phyloP scores from a whole-genome alignment of 257 asterid genomes.

The Marsdenia floribunda region DNA sequence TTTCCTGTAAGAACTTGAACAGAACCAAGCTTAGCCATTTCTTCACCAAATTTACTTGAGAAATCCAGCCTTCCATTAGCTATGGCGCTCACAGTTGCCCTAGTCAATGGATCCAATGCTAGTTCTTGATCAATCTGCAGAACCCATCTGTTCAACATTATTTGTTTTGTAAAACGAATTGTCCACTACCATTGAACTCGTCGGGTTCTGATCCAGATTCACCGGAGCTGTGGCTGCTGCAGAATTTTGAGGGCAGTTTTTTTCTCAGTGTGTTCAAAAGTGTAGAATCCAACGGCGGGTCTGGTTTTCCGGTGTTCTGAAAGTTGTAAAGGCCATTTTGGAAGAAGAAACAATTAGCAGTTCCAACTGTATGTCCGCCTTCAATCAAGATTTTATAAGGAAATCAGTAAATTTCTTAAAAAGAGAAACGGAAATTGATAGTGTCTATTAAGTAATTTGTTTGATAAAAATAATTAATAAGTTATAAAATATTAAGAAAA shows the following conservation, averaged over 20 bases:
- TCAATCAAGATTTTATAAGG: neutral
- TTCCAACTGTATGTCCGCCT: conserved; percentile 66
- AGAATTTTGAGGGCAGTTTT: conserved; percentile 31
- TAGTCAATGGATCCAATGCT: conserved; percentile 23
- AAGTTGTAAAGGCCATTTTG: conserved; percentile 46
- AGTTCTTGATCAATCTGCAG: conserved; percentile 49
- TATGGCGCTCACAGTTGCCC: neutral
- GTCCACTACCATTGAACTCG: conserved; percentile 35
- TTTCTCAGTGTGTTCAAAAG: conserved; percentile 20
- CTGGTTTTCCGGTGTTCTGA: conserved; percentile 34
- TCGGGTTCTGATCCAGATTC: conserved; percentile 45
- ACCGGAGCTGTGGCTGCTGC: conserved; percentile 18
- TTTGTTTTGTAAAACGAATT: conserved; percentile 41
- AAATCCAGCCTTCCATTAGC: neutral
- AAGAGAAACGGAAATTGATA: too few relatives aligned
- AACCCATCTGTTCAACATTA: conserved; percentile 33
- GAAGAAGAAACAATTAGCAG: conserved; percentile 43
- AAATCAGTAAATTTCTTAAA: too few relatives aligned
- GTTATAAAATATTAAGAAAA: too few relatives aligned
- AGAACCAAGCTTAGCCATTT: conserved; percentile 6
- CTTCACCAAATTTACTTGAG: neutral
- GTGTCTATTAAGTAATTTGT: too few relatives aligned
- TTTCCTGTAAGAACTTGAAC: neutral
- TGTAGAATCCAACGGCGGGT: conserved; percentile 42
- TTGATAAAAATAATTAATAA: too few relatives aligned